Percentiles rank a stretch among this genome's conserved stretches.
Conservation (phyloP, 495 filamentous ascomycete species). For the Hypoxylon rickii region DNA sequence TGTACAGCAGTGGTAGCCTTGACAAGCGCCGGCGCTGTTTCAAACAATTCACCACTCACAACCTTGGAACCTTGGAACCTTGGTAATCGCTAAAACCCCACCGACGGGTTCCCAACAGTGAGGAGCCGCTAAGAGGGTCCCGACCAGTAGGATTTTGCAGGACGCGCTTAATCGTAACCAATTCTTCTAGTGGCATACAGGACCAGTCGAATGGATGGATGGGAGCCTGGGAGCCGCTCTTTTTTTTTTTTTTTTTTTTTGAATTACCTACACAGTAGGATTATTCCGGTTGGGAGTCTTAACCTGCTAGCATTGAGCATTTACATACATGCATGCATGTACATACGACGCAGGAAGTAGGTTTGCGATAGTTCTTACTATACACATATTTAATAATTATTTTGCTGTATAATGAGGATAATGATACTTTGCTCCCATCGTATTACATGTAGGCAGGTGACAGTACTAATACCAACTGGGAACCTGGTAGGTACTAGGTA, state of each 20-base stretch:
- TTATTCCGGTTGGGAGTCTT: too few species aligned
- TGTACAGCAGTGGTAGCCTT: neutral
- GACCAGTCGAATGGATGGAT: conserved; percentile 20
- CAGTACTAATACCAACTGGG: too few species aligned
- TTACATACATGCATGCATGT: too few species aligned
- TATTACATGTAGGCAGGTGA: too few species aligned
- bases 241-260: neutral
- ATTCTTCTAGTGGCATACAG: conserved; percentile 7
- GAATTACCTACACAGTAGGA: too few species aligned
- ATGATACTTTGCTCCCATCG: too few species aligned
- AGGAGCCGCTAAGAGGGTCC: conserved; percentile 26
- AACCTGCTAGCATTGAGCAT: neutral
- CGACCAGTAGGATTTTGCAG: conserved; percentile 34
- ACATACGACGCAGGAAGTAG: too few species aligned
- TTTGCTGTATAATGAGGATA: too few species aligned
- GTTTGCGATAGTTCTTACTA: too few species aligned
- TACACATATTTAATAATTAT: too few species aligned
- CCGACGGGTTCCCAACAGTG: conserved; percentile 4
- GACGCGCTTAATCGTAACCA: conserved; percentile 37
- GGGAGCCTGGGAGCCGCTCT: conserved; percentile 9
- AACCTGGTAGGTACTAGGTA: neutral
- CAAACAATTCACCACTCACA: neutral
- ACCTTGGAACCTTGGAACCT: conserved; percentile 10
- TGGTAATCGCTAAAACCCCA: too few species aligned
- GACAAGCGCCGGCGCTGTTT: conserved; percentile 19